Percentiles rank a stretch among this genome's conserved stretches.
Conservation (phyloP, 2,329 filamentous ascomycete genomes). For the Bipolaris oryzae region DNA sequence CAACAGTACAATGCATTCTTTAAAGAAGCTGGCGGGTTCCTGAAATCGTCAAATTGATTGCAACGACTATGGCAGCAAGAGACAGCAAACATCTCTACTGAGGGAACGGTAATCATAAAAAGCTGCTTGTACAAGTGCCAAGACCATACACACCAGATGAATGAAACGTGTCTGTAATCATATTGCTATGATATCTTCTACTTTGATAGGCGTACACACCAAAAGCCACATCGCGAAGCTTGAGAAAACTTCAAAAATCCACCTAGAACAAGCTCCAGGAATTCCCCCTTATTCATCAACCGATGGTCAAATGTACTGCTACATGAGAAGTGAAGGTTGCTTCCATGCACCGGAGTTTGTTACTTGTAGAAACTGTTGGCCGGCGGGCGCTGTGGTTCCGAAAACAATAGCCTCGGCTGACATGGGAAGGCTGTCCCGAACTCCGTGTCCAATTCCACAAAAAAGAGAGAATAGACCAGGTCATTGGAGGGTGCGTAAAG, state of each 20-base stretch:
- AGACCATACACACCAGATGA: background rate
- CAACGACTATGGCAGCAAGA: background rate
- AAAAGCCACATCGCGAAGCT: constrained; percentile 8
- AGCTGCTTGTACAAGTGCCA: background rate
- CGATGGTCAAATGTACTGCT: constrained; percentile 19
- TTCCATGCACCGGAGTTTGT: background rate
- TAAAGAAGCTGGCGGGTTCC: too few species aligned
- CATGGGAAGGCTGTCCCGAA: constrained; percentile 19
- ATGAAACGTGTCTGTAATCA: constrained; percentile 5
- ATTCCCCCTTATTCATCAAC: background rate
- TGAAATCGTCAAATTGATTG: background rate
- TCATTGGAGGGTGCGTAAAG: constrained; percentile 19
- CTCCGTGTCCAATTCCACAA: constrained; percentile 22
- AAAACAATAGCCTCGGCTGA: constrained; percentile 2
- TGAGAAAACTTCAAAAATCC: background rate
- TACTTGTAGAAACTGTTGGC: constrained; percentile 10
- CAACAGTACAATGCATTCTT: too few species aligned
- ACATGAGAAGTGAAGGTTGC: constrained; percentile 28
- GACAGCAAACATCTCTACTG: background rate
- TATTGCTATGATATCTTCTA: constrained; percentile 16
- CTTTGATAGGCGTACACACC: constrained; percentile 13
- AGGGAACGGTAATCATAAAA: background rate
- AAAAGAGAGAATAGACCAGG: constrained; percentile 21
- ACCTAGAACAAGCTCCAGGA: constrained; percentile 6
- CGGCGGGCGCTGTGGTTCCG: constrained; percentile 9